These are phyloP conservation scores for Citrus reticulata DNA, from an alignment of 345 rosid genomes.

Conservation along the genomic window DNA sequence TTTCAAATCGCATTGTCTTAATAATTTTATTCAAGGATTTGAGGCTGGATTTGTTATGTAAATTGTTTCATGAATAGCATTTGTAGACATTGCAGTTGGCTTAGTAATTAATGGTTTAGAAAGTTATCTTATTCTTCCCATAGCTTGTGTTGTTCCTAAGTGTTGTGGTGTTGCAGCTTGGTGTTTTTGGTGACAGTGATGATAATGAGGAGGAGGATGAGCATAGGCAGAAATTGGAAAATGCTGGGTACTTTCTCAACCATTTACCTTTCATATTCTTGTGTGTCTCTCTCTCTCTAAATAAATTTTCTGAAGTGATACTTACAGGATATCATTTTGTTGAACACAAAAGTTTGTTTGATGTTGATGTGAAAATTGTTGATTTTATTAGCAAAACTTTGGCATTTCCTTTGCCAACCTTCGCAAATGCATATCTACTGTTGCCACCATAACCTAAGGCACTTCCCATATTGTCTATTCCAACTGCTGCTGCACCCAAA, in stretches of 20 bases:
- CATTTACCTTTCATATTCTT: not conserved
- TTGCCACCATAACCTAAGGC: not conserved
- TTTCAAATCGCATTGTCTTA: not conserved
- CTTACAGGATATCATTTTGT: not conserved
- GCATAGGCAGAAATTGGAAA: slow-evolving; percentile 32
- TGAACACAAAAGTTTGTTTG: not conserved
- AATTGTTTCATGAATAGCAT: not conserved
- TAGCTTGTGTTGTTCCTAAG: not conserved
- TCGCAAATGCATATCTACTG: not conserved
- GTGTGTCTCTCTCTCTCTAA: not conserved
- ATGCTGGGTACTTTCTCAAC: slow-evolving; percentile 40
- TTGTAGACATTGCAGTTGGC: not conserved
- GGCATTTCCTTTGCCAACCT: not conserved
- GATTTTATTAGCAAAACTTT: not conserved
- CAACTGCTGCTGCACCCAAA: not conserved
- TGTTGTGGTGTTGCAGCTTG: slow-evolving; percentile 41
- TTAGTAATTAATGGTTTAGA: not conserved
- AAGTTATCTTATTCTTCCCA: not conserved
- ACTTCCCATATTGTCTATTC: not conserved
- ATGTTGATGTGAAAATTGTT: not conserved
- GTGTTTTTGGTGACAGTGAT: slow-evolving; percentile 23
- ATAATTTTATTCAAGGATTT: not conserved
- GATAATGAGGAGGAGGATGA: slow-evolving; percentile 34
- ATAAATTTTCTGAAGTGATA: not conserved
- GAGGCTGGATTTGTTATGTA: not conserved